These are phyloP conservation scores for Acacia crassicarpa DNA, from an alignment of 306 rosid genomes.

Conservation along the genomic window DNA sequence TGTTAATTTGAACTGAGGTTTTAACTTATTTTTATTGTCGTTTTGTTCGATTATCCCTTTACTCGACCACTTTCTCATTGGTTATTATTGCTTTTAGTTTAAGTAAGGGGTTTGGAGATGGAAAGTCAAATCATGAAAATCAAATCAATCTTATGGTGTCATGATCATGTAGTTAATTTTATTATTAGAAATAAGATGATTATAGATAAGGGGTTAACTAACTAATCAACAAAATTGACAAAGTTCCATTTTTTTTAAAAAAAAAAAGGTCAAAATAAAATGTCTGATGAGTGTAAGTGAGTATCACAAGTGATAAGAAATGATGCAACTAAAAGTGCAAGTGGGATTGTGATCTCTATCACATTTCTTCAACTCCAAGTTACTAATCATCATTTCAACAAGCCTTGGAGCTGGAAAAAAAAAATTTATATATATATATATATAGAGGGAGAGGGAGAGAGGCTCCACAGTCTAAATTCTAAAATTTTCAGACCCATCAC, in stretches of 20 bases:
- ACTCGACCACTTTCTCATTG: neutral
- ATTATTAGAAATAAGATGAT: neutral
- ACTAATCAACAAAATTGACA: neutral
- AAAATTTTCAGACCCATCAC: no score
- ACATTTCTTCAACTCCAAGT: neutral
- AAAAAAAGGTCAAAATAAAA: neutral
- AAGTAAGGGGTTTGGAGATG: neutral
- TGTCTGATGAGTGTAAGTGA: neutral
- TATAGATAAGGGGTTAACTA: neutral
- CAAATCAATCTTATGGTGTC: neutral
- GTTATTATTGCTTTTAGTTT: neutral
- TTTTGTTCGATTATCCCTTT: neutral
- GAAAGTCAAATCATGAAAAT: neutral
- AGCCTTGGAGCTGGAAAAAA: no score
- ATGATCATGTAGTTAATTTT: neutral
- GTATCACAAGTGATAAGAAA: neutral
- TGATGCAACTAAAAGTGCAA: constrained; percentile 11
- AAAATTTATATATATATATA: no score
- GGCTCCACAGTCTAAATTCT: no score
- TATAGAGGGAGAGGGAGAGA: no score
- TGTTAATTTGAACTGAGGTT: neutral
- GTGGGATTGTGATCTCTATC: neutral
- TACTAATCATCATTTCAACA: neutral
- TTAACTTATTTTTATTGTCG: neutral
- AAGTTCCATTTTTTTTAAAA: no score